Base-by-base conservation (phyloP, 2,329 filamentous ascomycete species). In the Trichoderma sp. region DNA sequence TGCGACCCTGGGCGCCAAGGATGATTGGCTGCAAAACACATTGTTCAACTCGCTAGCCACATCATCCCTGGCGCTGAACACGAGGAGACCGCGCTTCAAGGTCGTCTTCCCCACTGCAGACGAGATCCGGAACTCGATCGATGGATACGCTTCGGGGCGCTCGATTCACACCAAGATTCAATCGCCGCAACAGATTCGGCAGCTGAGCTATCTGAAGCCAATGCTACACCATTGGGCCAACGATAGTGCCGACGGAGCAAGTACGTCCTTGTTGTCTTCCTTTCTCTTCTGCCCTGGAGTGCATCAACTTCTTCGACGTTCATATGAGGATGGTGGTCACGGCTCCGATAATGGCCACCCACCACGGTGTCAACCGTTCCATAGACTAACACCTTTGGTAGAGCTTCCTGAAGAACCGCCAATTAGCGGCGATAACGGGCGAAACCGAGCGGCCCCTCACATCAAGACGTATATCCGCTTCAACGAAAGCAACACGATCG, bases 381-480 rank as follows among this genome's bases (percentile, higher is more conserved):
- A 21, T 43, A 21, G 44, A 44, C 64, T 60, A 26, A 59, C 51
- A 14, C 39, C 15, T 3, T 51, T 34, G 9, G n/a, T 57, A 78
- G 78, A 71, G 30, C 66, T 78, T 15, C 59, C 66, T 5, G 67
- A 72, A 17, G 67, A 69, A 15, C 63, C 66, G 0, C 28, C 48
- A 1, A 58, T 74, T 1, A 17, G 41, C 26, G 73, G 72, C 6
- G 81, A 89, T 67, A 84, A 85, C 9, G 87, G 88, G 1, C 81
- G 90, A 62, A 81, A 85, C 55, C 82, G 86, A 34, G 92, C 92
- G 19, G 91, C 92, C 0, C 93, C 93, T 0, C 93, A 97, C 70
- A 90, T 96, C 74, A 97, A 97, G 75, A 96, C 92, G 0, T 97
- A 95, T 72, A 87, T 93, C 51, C 86, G 90, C 5, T 93, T 83